Evolutionary conservation across 1,284 basidiomycete species (phyloP).

Genomic region (Porodaedalea pini): DNA sequence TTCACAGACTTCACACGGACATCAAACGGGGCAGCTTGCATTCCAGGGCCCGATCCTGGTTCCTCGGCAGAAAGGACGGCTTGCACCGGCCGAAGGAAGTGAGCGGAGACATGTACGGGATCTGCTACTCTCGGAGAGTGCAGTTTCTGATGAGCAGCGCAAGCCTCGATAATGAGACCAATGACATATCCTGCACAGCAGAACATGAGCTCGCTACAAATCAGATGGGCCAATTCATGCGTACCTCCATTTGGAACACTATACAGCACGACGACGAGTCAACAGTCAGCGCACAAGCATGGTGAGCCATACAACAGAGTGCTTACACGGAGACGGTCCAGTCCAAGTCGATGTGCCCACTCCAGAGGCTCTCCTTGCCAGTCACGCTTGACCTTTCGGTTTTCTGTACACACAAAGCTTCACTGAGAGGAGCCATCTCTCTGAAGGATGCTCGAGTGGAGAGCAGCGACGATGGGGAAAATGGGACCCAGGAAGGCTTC

Average conservation of each 20-base stretch:
- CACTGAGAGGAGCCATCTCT: neutral
- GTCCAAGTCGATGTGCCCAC: neutral
- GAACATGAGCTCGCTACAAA: neutral
- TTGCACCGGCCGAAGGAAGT: conserved; percentile 44
- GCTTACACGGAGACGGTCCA: conserved; percentile 1
- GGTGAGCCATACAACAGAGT: neutral
- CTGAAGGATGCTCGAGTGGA: neutral
- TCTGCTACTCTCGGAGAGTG: conserved; percentile 41
- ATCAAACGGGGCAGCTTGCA: neutral
- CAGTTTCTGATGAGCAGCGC: conserved; percentile 44
- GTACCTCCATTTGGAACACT: conserved; percentile 8
- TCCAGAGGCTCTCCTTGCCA: neutral
- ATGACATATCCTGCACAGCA: conserved; percentile 49
- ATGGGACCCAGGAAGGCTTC: too few species aligned
- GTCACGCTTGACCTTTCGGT: neutral
- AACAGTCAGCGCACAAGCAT: too few species aligned
- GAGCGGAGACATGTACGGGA: conserved; percentile 54
- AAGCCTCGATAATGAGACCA: conserved; percentile 53
- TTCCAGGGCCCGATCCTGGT: neutral
- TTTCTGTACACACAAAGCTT: neutral
- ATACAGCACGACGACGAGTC: neutral
- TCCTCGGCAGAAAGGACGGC: neutral
- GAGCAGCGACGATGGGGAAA: too few species aligned
- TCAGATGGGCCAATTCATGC: neutral
- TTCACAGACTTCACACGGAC: conserved; percentile 35